Evolutionary conservation across 345 rosid species (phyloP).

Genomic region (Dovyalis caffra): DNA sequence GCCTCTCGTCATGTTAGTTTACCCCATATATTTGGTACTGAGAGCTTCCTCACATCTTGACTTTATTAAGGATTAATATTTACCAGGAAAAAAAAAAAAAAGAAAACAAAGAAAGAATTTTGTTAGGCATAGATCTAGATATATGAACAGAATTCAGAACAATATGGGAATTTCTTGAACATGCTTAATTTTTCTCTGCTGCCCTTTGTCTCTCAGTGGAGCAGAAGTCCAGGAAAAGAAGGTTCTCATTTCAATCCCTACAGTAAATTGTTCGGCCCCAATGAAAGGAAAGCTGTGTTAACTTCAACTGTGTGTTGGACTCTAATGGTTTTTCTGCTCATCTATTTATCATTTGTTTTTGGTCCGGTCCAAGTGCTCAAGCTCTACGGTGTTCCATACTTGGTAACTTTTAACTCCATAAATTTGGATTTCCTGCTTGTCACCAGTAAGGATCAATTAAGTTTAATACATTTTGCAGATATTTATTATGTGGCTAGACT

Average conservation of each 20-base stretch:
- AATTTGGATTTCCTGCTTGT: not conserved
- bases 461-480: constrained; percentile 33
- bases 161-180: not conserved
- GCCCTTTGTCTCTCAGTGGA: constrained; percentile 16
- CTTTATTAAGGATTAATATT: not conserved
- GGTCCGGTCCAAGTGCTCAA: constrained; percentile 52
- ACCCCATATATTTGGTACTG: constrained; percentile 69
- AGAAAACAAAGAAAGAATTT: no score
- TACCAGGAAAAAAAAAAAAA: not conserved
- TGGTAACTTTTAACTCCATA: constrained; percentile 26
- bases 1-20: constrained; percentile 68
- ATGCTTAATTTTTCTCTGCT: not conserved
- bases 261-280: constrained; percentile 26
- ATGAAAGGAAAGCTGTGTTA: constrained; percentile 20
- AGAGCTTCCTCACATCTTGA: constrained; percentile 4
- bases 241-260: constrained; percentile 35
- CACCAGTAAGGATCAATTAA: not conserved
- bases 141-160: not conserved
- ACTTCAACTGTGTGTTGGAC: constrained; percentile 62
- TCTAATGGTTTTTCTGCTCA: constrained; percentile 58
- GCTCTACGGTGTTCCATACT: constrained; percentile 74
- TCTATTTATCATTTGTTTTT: constrained; percentile 31
- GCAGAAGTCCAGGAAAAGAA: constrained; percentile 32
- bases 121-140: not conserved
- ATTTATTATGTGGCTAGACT: constrained; percentile 81